Percentiles rank a stretch among this genome's conserved stretches.
Evolutionary conservation across 352 stramenopile species (phyloP).

Genomic region (Globisporangium recalcitrans): DNA sequence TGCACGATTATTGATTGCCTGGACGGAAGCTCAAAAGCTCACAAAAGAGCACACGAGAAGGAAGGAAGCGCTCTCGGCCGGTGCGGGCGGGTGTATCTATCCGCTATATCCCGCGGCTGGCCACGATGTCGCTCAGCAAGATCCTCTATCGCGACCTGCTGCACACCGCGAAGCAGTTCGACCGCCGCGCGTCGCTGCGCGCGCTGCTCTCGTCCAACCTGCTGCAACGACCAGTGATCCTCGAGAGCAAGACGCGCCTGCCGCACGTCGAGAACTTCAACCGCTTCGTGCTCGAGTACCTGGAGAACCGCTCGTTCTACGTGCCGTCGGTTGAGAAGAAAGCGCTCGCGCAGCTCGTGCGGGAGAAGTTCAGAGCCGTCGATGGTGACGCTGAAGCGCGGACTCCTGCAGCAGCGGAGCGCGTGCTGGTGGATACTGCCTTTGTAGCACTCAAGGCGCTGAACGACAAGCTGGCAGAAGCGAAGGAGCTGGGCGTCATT

Average conservation of each 20-base stretch:
- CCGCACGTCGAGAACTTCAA: conserved; percentile 64
- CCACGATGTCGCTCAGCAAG: conserved; percentile 41
- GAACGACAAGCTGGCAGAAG: conserved; percentile 53
- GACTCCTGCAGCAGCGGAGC: background rate
- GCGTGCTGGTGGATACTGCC: conserved; percentile 44
- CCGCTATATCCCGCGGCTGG: background rate
- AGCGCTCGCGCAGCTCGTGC: conserved; percentile 36
- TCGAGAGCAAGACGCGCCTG: conserved; percentile 27
- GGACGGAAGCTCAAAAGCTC: no score
- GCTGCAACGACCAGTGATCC: conserved; percentile 33
- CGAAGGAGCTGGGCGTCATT: conserved; percentile 30
- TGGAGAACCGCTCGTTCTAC: conserved; percentile 61
- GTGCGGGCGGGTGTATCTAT: no score
- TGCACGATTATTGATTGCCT: no score
- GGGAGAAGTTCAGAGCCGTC: conserved; percentile 39
- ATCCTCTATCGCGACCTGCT: conserved; percentile 74
- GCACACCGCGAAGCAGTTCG: conserved; percentile 39
- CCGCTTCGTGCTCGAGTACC: conserved; percentile 41
- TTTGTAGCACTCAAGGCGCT: conserved; percentile 57
- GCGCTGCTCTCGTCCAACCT: conserved; percentile 61
- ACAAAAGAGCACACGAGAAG: no score
- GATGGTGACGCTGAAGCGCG: background rate
- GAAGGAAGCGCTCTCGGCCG: background rate
- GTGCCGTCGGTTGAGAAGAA: conserved; percentile 36
- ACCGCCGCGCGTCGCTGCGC: conserved; percentile 51